phyloP scores from a whole-genome alignment of 306 rosid genomes.

The Vigna unguiculata region DNA sequence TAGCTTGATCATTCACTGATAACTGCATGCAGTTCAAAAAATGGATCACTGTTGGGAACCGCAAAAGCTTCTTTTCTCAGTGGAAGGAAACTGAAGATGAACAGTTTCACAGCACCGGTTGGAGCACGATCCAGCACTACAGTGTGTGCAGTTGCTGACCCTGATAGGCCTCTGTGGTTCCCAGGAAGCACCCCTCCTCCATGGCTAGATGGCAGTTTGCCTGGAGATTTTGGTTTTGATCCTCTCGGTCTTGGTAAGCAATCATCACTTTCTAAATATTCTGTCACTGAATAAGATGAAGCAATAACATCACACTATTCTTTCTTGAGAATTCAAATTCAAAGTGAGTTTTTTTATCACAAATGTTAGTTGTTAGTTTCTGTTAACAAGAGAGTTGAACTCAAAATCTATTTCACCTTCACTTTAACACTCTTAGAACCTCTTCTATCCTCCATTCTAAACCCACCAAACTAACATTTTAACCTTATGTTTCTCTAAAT shows the following conservation, averaged over 20 bases:
- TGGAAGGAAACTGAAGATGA: constrained; percentile 49
- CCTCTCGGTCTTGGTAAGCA: constrained; percentile 54
- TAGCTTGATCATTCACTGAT: constrained; percentile 6
- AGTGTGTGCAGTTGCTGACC: constrained; percentile 50
- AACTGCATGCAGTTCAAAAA: constrained; percentile 46
- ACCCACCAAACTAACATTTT: no score
- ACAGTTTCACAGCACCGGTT: constrained; percentile 35
- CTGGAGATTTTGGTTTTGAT: constrained; percentile 57
- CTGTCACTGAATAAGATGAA: constrained; percentile 1
- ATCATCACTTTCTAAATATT: not conserved
- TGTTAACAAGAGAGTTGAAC: no score
- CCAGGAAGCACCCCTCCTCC: constrained; percentile 55
- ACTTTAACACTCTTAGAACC: no score
- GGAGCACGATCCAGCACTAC: constrained; percentile 43
- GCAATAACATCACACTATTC: not conserved
- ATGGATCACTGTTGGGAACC: constrained; percentile 47
- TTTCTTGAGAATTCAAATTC: constrained; percentile 8
- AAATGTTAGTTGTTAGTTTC: no score
- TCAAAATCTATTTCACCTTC: no score
- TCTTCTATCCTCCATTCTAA: no score
- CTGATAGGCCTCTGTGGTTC: constrained; percentile 52
- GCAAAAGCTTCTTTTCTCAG: constrained; percentile 44
- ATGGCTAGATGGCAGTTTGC: constrained; percentile 56
- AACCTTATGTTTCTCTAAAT: no score
- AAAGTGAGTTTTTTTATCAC: no score